These are phyloP conservation scores for Cutaneotrichosporon cavernicola DNA, from an alignment of 1,284 basidiomycete species.

Conservation along the genomic window DNA sequence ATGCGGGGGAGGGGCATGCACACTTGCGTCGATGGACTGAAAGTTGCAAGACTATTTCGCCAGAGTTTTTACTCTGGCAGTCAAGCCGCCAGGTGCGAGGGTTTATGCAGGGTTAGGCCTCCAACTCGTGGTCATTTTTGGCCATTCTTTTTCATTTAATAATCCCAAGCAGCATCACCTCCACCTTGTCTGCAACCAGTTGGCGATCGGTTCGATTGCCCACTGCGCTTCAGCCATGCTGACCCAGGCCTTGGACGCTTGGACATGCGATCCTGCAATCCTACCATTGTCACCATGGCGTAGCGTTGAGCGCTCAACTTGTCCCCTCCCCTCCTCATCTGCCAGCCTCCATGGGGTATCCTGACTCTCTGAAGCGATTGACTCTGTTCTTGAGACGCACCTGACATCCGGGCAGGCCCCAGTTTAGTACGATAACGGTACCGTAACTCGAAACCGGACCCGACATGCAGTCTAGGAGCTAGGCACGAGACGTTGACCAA, in stretches of 20 bases:
- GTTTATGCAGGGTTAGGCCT: not conserved
- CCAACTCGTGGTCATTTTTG: not conserved
- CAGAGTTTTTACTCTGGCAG: not conserved
- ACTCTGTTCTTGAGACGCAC: too few relatives aligned
- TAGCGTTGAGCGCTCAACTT: not conserved
- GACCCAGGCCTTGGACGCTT: not conserved
- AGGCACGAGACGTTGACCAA: not conserved
- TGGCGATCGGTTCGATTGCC: not conserved
- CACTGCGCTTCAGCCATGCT: too few relatives aligned
- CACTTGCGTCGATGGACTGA: not conserved
- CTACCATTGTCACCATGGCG: not conserved
- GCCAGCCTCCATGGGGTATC: too few relatives aligned
- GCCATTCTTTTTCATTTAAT: not conserved
- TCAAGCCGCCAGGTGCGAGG: not conserved
- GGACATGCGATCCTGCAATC: not conserved
- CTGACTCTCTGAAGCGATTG: too few relatives aligned
- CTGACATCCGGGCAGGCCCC: too few relatives aligned
- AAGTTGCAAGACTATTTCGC: not conserved
- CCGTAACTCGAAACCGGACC: too few relatives aligned
- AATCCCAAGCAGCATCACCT: not conserved
- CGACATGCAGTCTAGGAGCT: too few relatives aligned
- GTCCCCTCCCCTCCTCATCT: too few relatives aligned
- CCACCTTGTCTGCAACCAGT: too few relatives aligned
- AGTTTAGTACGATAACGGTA: too few relatives aligned
- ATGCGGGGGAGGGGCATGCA: constrained; percentile 11